Conservation (phyloP, 2,329 filamentous ascomycete genomes). For the Stagonosporopsis rhizophila region DNA sequence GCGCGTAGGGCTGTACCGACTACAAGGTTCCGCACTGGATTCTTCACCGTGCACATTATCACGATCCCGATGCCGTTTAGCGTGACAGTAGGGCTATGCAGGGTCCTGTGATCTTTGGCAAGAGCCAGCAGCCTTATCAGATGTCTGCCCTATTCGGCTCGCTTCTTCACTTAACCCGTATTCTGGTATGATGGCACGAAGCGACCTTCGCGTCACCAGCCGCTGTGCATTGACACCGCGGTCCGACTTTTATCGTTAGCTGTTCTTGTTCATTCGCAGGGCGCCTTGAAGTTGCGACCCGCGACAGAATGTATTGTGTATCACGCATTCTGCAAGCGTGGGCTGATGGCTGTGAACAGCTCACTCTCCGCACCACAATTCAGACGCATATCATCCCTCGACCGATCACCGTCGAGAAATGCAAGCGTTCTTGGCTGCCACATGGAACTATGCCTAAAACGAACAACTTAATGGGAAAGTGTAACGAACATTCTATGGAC, state of each 20-base stretch:
- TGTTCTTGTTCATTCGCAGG: not conserved
- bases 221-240: not conserved
- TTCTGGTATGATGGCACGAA: not conserved
- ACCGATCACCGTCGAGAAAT: not conserved
- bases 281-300: not conserved
- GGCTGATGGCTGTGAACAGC: not conserved
- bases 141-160: not conserved
- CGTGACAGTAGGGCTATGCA: not conserved
- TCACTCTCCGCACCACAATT: not conserved
- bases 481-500: too few species aligned
- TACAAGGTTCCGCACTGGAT: not conserved
- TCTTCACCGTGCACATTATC: constrained; percentile 11
- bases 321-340: not conserved
- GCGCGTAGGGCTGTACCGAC: constrained; percentile 6
- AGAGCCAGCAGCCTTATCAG: constrained; percentile 1
- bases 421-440: not conserved
- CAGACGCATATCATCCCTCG: not conserved
- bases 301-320: not conserved
- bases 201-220: not conserved
- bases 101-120: constrained; percentile 7
- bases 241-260: not conserved
- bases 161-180: not conserved
- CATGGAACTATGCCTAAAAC: not conserved
- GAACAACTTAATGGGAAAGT: not conserved
- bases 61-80: not conserved